Conservation (phyloP, 106 monocot genomes). For the Allium cepa region DNA sequence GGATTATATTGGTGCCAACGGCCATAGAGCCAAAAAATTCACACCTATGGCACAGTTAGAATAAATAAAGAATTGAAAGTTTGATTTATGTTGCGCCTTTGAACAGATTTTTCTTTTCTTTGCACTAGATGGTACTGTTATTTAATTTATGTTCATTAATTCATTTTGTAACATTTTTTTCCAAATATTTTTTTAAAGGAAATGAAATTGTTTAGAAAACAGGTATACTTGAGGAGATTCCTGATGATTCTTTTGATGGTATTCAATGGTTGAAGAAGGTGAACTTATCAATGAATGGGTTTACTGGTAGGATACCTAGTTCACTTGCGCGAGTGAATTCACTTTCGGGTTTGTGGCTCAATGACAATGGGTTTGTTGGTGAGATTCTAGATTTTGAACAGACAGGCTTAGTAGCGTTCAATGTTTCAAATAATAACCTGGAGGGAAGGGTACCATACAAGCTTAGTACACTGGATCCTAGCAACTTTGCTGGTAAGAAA, state of each 20-base stretch:
- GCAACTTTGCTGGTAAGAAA: slow-evolving; percentile 39
- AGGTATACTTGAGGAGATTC: no score
- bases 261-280: slow-evolving; percentile 52
- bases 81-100: no score
- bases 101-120: no score
- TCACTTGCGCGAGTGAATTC: slow-evolving; percentile 32
- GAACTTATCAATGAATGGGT: slow-evolving; percentile 33
- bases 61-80: no score
- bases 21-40: no score
- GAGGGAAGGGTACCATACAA: slow-evolving; percentile 46
- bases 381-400: slow-evolving; percentile 36
- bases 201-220: no score
- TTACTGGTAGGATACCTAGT: slow-evolving; percentile 55
- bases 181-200: no score
- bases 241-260: slow-evolving; percentile 32
- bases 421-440: slow-evolving; percentile 54
- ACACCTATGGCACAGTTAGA: no score
- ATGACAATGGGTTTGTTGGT: slow-evolving; percentile 50
- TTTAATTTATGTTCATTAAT: no score
- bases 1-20: no score
- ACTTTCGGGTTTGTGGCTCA: slow-evolving; percentile 45
- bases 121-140: no score
- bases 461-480: slow-evolving; percentile 24
- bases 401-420: slow-evolving; percentile 11
- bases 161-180: no score